Percentiles rank a stretch among this genome's conserved stretches.
These are phyloP conservation scores for Epichloe sp. DNA, from an alignment of 2,329 filamentous ascomycete genomes.

Conservation along the genomic window DNA sequence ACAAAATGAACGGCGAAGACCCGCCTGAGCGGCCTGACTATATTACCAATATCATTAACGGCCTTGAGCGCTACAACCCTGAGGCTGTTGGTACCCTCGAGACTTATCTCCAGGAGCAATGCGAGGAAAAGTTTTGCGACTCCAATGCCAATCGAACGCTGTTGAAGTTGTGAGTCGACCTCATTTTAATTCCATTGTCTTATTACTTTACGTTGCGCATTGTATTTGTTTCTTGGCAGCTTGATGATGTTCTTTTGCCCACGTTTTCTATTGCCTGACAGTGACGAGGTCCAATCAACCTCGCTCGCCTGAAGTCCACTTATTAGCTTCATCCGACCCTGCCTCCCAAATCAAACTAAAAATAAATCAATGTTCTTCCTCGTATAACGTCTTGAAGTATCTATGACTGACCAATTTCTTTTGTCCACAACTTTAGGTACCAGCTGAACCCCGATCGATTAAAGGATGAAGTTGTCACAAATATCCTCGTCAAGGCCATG, in stretches of 20 bases:
- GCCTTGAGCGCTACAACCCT: constrained; percentile 95
- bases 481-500: constrained; percentile 95
- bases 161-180: constrained; percentile 79
- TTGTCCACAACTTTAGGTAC: constrained; percentile 49
- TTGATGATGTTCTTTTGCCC: constrained; percentile 61
- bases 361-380: background rate
- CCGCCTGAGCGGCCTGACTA: constrained; percentile 83
- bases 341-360: constrained; percentile 3
- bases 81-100: constrained; percentile 91
- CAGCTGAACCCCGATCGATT: constrained; percentile 98
- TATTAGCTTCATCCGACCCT: constrained; percentile 61
- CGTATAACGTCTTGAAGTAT: background rate
- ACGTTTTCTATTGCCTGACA: constrained; percentile 99
- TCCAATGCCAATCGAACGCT: constrained; percentile 94
- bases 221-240: constrained; percentile 8
- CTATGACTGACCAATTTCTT: background rate
- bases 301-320: constrained; percentile 10
- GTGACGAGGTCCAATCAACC: constrained; percentile 31
- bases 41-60: constrained; percentile 88
- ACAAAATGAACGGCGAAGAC: constrained; percentile 62
- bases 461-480: constrained; percentile 94
- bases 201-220: background rate
- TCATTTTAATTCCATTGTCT: background rate
- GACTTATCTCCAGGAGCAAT: constrained; percentile 88
- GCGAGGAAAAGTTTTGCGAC: constrained; percentile 88